A percentile compares a stretch with the other conserved stretches of the same genome.
phyloP scores from a whole-genome alignment of 2,329 filamentous ascomycete genomes.

The Phialocephala subalpina region DNA sequence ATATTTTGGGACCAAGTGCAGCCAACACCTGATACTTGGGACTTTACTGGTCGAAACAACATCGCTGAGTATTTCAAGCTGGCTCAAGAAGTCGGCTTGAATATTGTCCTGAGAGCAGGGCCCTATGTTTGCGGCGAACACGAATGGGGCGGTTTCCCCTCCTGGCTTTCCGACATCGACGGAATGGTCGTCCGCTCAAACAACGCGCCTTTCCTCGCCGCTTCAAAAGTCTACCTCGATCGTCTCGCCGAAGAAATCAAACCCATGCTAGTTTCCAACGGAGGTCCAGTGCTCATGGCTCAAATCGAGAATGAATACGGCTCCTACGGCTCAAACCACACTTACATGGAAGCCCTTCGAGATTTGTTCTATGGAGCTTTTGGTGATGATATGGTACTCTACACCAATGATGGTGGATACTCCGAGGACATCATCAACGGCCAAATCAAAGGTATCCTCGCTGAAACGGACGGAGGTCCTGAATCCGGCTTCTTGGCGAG shows the following conservation, averaged over 20 bases:
- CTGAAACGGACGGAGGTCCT: slow-evolving; percentile 55
- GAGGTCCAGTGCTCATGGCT: slow-evolving; percentile 55
- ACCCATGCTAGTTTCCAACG: slow-evolving; percentile 53
- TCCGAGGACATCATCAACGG: slow-evolving; percentile 54
- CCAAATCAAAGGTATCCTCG: slow-evolving; percentile 52
- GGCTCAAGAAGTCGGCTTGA: slow-evolving; percentile 55
- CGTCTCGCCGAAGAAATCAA: slow-evolving; percentile 53
- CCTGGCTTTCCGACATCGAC: slow-evolving; percentile 52
- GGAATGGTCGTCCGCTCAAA: slow-evolving; percentile 50
- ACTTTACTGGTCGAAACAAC: slow-evolving; percentile 51
- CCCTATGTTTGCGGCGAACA: slow-evolving; percentile 59
- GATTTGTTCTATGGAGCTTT: slow-evolving; percentile 53
- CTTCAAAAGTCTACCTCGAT: slow-evolving; percentile 54
- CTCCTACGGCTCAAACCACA: slow-evolving; percentile 54
- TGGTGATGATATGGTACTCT: slow-evolving; percentile 49
- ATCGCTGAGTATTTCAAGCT: slow-evolving; percentile 56
- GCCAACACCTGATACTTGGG: slow-evolving; percentile 50
- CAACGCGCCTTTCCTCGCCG: slow-evolving; percentile 50
- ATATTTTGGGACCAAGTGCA: slow-evolving; percentile 60
- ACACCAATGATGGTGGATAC: slow-evolving; percentile 58
- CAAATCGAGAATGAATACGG: slow-evolving; percentile 63
- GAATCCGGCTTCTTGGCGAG: slow-evolving; percentile 50
- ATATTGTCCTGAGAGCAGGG: slow-evolving; percentile 55
- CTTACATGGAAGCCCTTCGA: slow-evolving; percentile 51
- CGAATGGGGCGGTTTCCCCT: slow-evolving; percentile 51